Percentiles rank a stretch among this genome's conserved stretches.
Evolutionary conservation across 371 early-diverging fungal species (phyloP).

Genomic region (Blastocladiella emersonii): DNA sequence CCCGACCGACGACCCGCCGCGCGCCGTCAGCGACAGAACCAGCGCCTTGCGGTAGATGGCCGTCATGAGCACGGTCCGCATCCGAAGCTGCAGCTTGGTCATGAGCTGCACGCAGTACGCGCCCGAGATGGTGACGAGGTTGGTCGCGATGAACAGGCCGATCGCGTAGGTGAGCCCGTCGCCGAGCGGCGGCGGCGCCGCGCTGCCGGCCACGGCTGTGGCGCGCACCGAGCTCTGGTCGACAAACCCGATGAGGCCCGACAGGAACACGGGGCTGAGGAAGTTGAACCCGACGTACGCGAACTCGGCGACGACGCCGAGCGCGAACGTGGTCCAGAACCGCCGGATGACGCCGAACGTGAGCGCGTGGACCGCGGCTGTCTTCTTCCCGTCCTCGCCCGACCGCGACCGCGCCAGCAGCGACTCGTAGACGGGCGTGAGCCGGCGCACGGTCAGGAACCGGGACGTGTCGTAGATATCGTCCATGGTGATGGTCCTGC

Average conservation of each 20-base stretch:
- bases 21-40: not conserved
- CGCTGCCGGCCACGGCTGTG: not conserved
- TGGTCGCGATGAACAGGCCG: not conserved
- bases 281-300: too few relatives aligned
- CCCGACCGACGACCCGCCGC: conserved; percentile 12
- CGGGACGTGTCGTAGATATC: not conserved
- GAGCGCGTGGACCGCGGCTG: too few relatives aligned
- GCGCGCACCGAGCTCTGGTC: conserved; percentile 12
- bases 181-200: not conserved
- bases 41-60: conserved; percentile 79
- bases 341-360: not conserved
- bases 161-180: not conserved
- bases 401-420: too few relatives aligned
- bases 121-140: too few relatives aligned
- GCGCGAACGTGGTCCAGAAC: not conserved
- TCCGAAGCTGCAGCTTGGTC: conserved; percentile 24
- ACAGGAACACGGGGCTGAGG: not conserved
- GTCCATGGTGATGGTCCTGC: not conserved
- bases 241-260: conserved; percentile 9
- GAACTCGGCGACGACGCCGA: not conserved
- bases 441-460: not conserved
- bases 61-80: conserved; percentile 70
- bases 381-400: too few relatives aligned
- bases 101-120: not conserved
- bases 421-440: not conserved